Base-by-base conservation (phyloP, 306 rosid species). In the Cajanus cajan region DNA sequence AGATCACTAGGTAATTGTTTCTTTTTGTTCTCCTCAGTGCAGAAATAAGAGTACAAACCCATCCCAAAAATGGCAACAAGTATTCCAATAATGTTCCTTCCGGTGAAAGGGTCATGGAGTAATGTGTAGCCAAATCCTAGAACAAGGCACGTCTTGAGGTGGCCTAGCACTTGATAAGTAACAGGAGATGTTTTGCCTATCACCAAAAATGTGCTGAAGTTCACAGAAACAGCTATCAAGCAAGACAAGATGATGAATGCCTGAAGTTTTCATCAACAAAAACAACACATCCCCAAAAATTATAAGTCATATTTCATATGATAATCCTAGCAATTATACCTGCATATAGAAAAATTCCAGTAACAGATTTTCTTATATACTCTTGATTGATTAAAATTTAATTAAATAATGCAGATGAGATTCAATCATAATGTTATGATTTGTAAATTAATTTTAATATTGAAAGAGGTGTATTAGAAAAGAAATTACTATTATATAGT, bases 151-250 rank as follows among this genome's bases (percentile, higher is more conserved):
- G 99, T 95, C 86, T 95, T 95, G 82, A 95, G 98, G 74, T 95
- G 99, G 15, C 99, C 99, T 15, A 95, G 69, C 51, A 95, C 99
- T 88, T 95, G 99, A 72, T 95, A 95, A 4, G 99, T 95, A 24
- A 95, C 99, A 0, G 99, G 99, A 8, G 99, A 95, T 77, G 99
- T 95, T 88, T 95, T 95, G 4, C 99, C 99, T 43, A 95, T 95
- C 16, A 95, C 99, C 78, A 95, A 73, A 68, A 95, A 95, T 0
- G 99, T 95, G 87, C 99, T 95, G 45, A 95, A 95, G 94, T 95
- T 95, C 85, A 95, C 99, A 1, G 96, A 87, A 18, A 95, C 99
- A 2, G 99, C 90, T 59, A 95, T 95, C 71, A 95, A 55, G 90
- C 99, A 95, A 0, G 99, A 95, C 19, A 95, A 78, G 70, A 95